A percentile compares a stretch with the other conserved stretches of the same genome.
phyloP scores from a whole-genome alignment of 1,284 basidiomycete species.

The Ustilago xerochloae region DNA sequence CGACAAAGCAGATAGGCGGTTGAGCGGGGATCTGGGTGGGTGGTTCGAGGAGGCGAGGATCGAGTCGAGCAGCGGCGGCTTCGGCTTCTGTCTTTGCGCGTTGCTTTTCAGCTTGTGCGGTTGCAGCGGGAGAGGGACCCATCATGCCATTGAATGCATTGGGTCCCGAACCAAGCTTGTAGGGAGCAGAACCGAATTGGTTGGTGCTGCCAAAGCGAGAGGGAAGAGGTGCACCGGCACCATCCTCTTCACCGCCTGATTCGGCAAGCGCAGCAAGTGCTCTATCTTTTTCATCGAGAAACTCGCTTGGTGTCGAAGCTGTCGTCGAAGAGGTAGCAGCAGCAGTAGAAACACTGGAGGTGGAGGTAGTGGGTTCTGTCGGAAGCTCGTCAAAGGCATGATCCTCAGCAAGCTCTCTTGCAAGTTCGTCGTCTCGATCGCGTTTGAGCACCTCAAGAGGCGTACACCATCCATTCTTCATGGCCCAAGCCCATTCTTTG shows the following conservation, averaged over 20 bases:
- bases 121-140: slow-evolving; percentile 30
- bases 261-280: slow-evolving; percentile 34
- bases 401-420: slow-evolving; percentile 78
- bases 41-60: slow-evolving; percentile 69
- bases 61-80: slow-evolving; percentile 53
- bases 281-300: slow-evolving; percentile 47
- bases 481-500: slow-evolving; percentile 92
- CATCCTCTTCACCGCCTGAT: slow-evolving; percentile 40
- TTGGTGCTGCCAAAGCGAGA: slow-evolving; percentile 22
- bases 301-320: slow-evolving; percentile 24
- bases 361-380: slow-evolving; percentile 16
- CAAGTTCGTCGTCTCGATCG: slow-evolving; percentile 77
- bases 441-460: slow-evolving; percentile 74
- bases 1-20: slow-evolving; percentile 85
- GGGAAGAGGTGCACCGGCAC: slow-evolving; percentile 43
- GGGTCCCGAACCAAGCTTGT: slow-evolving; percentile 29
- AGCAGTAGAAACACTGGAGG: not conserved
- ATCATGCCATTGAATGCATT: slow-evolving; percentile 40
- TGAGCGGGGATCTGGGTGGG: slow-evolving; percentile 78
- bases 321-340: not conserved
- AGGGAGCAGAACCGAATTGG: slow-evolving; percentile 30
- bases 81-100: slow-evolving; percentile 30
- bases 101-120: slow-evolving; percentile 45
- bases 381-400: slow-evolving; percentile 79
- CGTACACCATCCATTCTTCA: slow-evolving; percentile 82